Base-by-base conservation (phyloP, 768 basidiomycete genomes). In the Lactarius indigo region DNA sequence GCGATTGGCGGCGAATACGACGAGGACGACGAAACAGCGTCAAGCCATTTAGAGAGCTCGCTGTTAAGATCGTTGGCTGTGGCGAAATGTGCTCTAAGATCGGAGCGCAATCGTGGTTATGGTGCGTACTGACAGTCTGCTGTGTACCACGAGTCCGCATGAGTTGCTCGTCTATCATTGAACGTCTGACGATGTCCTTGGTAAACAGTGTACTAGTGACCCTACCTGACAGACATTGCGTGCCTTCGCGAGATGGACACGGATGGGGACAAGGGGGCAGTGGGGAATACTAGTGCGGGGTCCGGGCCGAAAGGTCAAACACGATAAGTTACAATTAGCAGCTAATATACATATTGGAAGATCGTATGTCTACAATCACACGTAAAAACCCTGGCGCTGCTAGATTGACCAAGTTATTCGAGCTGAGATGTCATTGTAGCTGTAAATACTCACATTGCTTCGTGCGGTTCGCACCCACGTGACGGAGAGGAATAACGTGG, bases 141-240 rank as follows among this genome's bases (percentile, higher is more conserved):
- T 23, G 85, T 86, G 77, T 98, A 98, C 96, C 96, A 98, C 65
- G 86, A 88, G 42, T 89, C 90, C 2, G 94, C 94, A 79, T 98
- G 96, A 1, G 90, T 87, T 1, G 94, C 91, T 57, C 76, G 74
- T 76, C 91, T 84, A 65, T 50, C 57, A 15, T 17, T 18, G 20
- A 47, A 30, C 39, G 60, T 68, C 55, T 57, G 28, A n/a, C 18
- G 9, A 31, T 41, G 52, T 5, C 23, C 1, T 28, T 44, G 23
- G 42, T 30, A 37, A 66, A 56, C 10, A 64, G 28, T 18, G n/a
- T 47, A 41, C 50, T 42, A 33, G 47, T 26, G 12, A 52, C 50
- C 57, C 61, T 67, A 67, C 66, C 66, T 63, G 52, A 59, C 30
- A 35, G 66, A 63, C 61, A 67, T 67, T n/a, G 52, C 6, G 50